These are phyloP conservation scores for Haplosporangium sp. DNA, from an alignment of 371 early-diverging fungal species.

Conservation along the genomic window DNA sequence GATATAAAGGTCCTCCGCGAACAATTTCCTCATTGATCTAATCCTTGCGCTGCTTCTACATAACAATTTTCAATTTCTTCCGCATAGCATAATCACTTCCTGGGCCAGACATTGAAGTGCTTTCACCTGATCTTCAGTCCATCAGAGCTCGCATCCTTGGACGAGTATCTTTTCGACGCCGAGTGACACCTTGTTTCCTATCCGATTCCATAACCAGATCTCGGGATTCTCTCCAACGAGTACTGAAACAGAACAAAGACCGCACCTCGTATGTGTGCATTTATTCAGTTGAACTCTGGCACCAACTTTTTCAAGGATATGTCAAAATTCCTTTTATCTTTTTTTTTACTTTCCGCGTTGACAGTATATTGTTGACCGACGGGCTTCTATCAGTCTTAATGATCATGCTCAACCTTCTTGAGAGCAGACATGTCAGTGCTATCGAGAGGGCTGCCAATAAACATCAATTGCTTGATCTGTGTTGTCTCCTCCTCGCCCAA, in stretches of 20 bases:
- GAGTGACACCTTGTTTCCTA: constrained; percentile 74
- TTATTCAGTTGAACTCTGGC: no score
- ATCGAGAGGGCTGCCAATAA: constrained; percentile 80
- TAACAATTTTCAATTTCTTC: not conserved
- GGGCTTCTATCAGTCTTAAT: constrained; percentile 5
- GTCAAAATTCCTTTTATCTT: not conserved
- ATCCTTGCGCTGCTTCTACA: not conserved
- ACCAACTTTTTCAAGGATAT: no score
- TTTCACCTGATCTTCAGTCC: constrained; percentile 86
- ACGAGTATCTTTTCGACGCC: constrained; percentile 82
- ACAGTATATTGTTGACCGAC: no score
- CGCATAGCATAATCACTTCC: constrained; percentile 69
- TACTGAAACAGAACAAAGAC: no score
- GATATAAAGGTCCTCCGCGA: no score
- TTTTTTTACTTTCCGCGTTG: not conserved
- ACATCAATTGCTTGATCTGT: constrained; percentile 75
- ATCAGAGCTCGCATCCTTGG: constrained; percentile 69
- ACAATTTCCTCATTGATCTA: not conserved
- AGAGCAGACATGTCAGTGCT: constrained; percentile 64
- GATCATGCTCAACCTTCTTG: constrained; percentile 54
- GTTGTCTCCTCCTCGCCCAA: constrained; percentile 86
- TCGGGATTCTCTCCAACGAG: not conserved
- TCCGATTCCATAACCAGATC: constrained; percentile 8
- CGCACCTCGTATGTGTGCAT: no score
- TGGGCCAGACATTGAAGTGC: constrained; percentile 94